phyloP scores from a whole-genome alignment of 441 rosid species.

The Eruca vesicaria region DNA sequence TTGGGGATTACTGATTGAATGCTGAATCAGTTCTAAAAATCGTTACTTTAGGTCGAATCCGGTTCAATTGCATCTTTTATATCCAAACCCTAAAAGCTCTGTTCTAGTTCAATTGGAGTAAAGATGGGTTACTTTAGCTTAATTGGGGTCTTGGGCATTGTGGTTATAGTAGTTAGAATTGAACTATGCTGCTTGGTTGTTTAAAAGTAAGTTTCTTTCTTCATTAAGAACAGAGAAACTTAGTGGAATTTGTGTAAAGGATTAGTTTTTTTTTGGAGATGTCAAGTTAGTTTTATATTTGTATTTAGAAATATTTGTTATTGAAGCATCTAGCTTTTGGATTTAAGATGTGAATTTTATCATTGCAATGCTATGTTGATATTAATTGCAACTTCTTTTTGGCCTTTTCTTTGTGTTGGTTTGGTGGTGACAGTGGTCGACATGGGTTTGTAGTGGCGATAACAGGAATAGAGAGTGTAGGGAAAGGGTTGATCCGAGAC shows the following conservation, averaged over 20 bases:
- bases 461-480: constrained; percentile 77
- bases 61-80: no score
- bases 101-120: no score
- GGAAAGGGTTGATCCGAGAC: constrained; percentile 88
- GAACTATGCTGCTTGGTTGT: neutral
- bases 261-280: neutral
- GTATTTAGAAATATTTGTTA: neutral
- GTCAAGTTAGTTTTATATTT: neutral
- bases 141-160: no score
- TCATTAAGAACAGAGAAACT: neutral
- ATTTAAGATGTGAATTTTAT: neutral
- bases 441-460: constrained; percentile 94
- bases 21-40: neutral
- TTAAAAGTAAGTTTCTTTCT: neutral
- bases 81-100: no score
- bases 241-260: neutral
- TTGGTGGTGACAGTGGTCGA: constrained; percentile 55
- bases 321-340: neutral
- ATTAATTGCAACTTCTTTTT: neutral
- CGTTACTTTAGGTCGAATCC: neutral
- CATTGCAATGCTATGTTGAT: constrained; percentile 1
- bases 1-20: neutral
- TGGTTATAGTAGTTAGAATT: no score
- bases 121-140: no score
- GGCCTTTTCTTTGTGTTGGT: neutral